Evolutionary conservation across 2,329 filamentous ascomycete genomes (phyloP).

Genomic region (Rachicladosporium sp.): DNA sequence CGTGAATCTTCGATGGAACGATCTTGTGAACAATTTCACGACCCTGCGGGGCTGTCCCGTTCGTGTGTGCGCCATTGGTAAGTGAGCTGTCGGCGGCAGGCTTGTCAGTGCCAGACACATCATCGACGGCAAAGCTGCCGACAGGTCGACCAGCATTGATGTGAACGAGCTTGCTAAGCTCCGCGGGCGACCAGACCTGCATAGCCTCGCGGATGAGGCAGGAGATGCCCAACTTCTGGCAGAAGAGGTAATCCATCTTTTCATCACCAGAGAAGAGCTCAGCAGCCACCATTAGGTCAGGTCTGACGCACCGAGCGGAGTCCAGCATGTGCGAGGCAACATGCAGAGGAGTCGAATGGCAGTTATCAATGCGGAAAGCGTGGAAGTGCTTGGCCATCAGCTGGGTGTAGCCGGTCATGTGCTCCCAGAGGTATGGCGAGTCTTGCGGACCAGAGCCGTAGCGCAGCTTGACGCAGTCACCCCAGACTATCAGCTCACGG

Average conservation of each 20-base stretch:
- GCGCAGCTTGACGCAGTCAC: conserved; percentile 92
- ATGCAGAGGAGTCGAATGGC: conserved; percentile 87
- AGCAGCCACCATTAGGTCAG: conserved; percentile 81
- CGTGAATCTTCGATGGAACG: conserved; percentile 78
- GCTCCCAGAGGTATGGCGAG: conserved; percentile 88
- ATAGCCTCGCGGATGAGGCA: conserved; percentile 92
- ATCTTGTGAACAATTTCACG: conserved; percentile 66
- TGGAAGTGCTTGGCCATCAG: conserved; percentile 90
- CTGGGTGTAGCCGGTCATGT: conserved; percentile 86
- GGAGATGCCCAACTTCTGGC: conserved; percentile 81
- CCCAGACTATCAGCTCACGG: conserved; percentile 94
- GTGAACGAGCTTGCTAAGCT: conserved; percentile 86
- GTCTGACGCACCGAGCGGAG: conserved; percentile 75
- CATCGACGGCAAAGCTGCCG: conserved; percentile 92
- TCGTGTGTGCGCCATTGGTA: conserved; percentile 7
- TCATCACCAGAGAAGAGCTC: conserved; percentile 94
- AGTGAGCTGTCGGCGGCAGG: conserved; percentile 13
- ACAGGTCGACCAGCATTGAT: conserved; percentile 87
- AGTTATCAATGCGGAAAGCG: conserved; percentile 95
- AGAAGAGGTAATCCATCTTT: conserved; percentile 91
- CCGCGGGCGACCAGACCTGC: conserved; percentile 93
- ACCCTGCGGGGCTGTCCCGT: conserved; percentile 23
- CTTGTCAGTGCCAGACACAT: conserved; percentile 54
- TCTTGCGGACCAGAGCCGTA: conserved; percentile 73
- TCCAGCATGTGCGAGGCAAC: conserved; percentile 93